phyloP scores from a whole-genome alignment of 805 yeast species.

The Ascoidea asiatica region DNA sequence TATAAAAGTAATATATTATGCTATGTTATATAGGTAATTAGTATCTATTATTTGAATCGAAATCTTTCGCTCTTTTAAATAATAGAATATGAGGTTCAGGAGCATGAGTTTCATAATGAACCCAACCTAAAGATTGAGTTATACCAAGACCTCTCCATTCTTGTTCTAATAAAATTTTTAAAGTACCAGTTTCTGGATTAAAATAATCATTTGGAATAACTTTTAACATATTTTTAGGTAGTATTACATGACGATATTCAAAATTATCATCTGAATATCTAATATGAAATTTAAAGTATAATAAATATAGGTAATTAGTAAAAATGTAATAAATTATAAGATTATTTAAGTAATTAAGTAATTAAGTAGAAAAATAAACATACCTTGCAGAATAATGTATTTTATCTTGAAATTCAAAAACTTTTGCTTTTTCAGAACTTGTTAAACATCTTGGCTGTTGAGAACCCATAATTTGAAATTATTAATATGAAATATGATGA shows the following conservation, averaged over 20 bases:
- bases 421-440: conserved; percentile 72
- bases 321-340: not conserved
- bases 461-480: not conserved
- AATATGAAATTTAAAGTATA: not conserved
- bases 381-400: conserved; percentile 83
- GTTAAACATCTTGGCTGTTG: conserved; percentile 42
- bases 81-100: conserved; percentile 96
- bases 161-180: conserved; percentile 81
- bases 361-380: conserved; percentile 8
- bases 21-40: not conserved
- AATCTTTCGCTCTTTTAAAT: conserved; percentile 32
- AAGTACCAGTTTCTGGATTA: conserved; percentile 85
- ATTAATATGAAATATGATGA: too few relatives aligned
- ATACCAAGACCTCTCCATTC: conserved; percentile 99
- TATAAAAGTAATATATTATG: too few relatives aligned
- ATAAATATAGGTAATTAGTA: not conserved
- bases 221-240: conserved; percentile 92
- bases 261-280: conserved; percentile 83
- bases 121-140: conserved; percentile 97
- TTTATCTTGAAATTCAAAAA: conserved; percentile 82
- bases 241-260: conserved; percentile 93
- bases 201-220: conserved; percentile 91
- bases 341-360: not conserved
- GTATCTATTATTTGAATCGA: not conserved
- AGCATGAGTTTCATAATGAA: conserved; percentile 92